phyloP scores from a whole-genome alignment of 331 rosid species.

The Phaseolus coccineus region DNA sequence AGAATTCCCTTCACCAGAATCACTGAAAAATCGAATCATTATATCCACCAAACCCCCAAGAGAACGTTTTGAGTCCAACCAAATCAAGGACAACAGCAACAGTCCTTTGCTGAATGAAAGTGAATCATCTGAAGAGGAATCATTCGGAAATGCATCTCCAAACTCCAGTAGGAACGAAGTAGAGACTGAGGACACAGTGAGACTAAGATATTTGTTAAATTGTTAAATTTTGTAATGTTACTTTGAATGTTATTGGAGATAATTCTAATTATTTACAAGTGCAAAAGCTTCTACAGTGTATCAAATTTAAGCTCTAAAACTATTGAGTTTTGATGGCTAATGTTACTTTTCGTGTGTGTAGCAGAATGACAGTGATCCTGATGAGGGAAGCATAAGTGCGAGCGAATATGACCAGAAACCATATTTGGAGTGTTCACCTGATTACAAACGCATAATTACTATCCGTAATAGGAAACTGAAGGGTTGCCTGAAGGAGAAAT shows the following conservation, averaged over 20 bases:
- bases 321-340: not conserved
- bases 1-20: slow-evolving; percentile 90
- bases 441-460: slow-evolving; percentile 73
- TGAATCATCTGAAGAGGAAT: slow-evolving; percentile 69
- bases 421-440: slow-evolving; percentile 54
- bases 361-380: slow-evolving; percentile 72
- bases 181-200: slow-evolving; percentile 60
- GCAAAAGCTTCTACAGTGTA: no score
- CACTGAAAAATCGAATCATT: slow-evolving; percentile 65
- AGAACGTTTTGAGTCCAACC: slow-evolving; percentile 52
- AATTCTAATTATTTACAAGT: no score
- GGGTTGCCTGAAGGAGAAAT: slow-evolving; percentile 72
- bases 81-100: slow-evolving; percentile 40
- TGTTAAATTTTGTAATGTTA: no score
- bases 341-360: slow-evolving; percentile 39
- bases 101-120: slow-evolving; percentile 47
- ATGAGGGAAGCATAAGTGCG: slow-evolving; percentile 50
- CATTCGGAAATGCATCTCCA: slow-evolving; percentile 48
- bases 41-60: slow-evolving; percentile 92
- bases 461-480: slow-evolving; percentile 78
- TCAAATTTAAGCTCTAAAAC: not conserved
- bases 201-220: not conserved
- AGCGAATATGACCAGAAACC: slow-evolving; percentile 53
- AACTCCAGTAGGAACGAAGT: slow-evolving; percentile 38
- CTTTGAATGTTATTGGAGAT: no score